Evolutionary conservation across 2,329 filamentous ascomycete species (phyloP).

Genomic region (Fusarium devonianum): DNA sequence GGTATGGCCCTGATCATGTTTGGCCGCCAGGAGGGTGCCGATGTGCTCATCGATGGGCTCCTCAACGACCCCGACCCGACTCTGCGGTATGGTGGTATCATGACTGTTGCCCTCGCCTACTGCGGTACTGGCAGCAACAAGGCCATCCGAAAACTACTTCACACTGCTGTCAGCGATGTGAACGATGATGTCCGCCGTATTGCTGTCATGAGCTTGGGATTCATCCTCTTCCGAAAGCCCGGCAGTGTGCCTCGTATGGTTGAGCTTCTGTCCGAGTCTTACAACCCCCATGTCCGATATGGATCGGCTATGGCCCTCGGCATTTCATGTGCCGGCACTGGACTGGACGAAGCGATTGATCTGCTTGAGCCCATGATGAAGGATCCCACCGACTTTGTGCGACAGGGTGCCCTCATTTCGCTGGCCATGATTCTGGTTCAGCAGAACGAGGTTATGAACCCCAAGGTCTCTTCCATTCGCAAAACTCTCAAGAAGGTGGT

Average conservation of each 20-base stretch:
- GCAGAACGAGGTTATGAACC: slow-evolving; percentile 98
- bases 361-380: slow-evolving; percentile 99
- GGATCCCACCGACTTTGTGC: slow-evolving; percentile 97
- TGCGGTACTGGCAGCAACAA: slow-evolving; percentile 98
- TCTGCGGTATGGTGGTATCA: slow-evolving; percentile 94
- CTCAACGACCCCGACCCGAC: slow-evolving; percentile 93
- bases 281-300: slow-evolving; percentile 98
- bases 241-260: slow-evolving; percentile 98
- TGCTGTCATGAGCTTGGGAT: slow-evolving; percentile 96
- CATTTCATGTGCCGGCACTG: slow-evolving; percentile 96
- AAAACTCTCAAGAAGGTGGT: slow-evolving; percentile 96
- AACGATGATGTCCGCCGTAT: slow-evolving; percentile 96
- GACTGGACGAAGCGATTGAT: slow-evolving; percentile 94
- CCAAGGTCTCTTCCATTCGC: slow-evolving; percentile 88
- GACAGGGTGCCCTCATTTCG: slow-evolving; percentile 93
- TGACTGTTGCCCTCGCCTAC: slow-evolving; percentile 98
- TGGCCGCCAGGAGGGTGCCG: slow-evolving; percentile 90
- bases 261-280: slow-evolving; percentile 95
- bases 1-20: slow-evolving; percentile 99
- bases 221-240: slow-evolving; percentile 97
- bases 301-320: slow-evolving; percentile 98
- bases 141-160: slow-evolving; percentile 92
- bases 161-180: slow-evolving; percentile 96
- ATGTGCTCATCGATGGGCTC: slow-evolving; percentile 92
- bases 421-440: slow-evolving; percentile 99